Evolutionary conservation across 345 rosid genomes (phyloP), one percentile per base, ranked within the genome.

Genomic region (Arabidopsis thaliana): DNA sequence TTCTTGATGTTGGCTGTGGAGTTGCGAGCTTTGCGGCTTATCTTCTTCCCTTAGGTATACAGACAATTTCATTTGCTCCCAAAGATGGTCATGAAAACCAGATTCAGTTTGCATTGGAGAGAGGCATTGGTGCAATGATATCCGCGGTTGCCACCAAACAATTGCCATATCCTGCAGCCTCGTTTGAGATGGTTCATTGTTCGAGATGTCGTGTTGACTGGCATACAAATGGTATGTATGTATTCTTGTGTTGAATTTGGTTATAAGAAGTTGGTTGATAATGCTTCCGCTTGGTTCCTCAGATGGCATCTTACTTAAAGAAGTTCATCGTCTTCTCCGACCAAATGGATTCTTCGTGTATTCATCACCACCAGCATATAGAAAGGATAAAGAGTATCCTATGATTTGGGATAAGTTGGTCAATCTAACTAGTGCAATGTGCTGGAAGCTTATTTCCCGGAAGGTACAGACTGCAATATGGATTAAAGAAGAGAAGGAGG

Each of bases 121-220:
- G 99, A 71, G 99, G 99, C 46, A 82, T 90, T 22, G 86, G 87
- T 50, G 97, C 97, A 37, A 92, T 92, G 99, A 86, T 90, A 14
- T 84, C 98, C 33, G 94, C 91, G 20, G 42, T 89, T 66, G 87
- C 97, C 74, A 90, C 97, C 45, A 92, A 88, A 76, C 99, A 92
- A 65, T 68, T 90, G 71, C 97, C 97, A 12, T 92, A 86, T 84
- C 99, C 99, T 45, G 46, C 93, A 42, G 84, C 85, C 62, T 92
- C 99, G 10, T 95, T 90, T 83, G 97, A 95, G 75, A 90, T 92
- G 99, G 88, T 95, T 77, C 97, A 95, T 73, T 95, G 99, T 82
- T 95, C 97, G 25, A 87, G 99, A 62, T 95, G 99, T 67, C 96
- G 97, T 45, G 92, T 95, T 77, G 93, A 95, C 79, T 95, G 93